A percentile compares a stretch with the other conserved stretches of the same genome.
Conservation (phyloP, 73 alveolate genomes). For the Paramecium sexaurelia region DNA sequence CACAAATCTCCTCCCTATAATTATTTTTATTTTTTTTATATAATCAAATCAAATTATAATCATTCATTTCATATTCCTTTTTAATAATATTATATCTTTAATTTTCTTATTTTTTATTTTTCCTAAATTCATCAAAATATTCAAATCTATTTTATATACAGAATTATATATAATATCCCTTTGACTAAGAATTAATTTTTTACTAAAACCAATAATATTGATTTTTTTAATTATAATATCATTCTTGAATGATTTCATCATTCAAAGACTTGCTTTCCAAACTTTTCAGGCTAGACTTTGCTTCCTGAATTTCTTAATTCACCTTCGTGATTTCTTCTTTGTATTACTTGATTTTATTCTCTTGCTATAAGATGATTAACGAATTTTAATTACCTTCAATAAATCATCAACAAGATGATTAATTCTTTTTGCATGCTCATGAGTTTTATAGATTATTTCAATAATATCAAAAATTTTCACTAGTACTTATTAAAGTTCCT, state of each 20-base stretch:
- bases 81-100: too few species aligned
- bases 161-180: too few species aligned
- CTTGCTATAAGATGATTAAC: background rate
- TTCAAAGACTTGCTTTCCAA: conserved; percentile 13
- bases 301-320: background rate
- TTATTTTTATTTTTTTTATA: background rate
- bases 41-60: background rate
- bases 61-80: too few species aligned
- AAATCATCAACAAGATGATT: background rate
- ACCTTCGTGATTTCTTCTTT: background rate
- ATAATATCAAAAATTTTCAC: background rate
- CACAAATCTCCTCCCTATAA: background rate
- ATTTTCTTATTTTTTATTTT: too few species aligned
- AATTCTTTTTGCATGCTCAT: background rate
- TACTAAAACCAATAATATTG: too few species aligned
- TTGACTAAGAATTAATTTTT: too few species aligned
- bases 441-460: background rate
- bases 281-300: background rate
- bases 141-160: too few species aligned
- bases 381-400: background rate
- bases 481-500: background rate
- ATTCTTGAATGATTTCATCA: background rate
- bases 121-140: background rate
- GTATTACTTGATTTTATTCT: background rate
- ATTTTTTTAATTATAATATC: background rate